Base-by-base conservation (phyloP, 441 rosid species). In the Isatis lusitanica region DNA sequence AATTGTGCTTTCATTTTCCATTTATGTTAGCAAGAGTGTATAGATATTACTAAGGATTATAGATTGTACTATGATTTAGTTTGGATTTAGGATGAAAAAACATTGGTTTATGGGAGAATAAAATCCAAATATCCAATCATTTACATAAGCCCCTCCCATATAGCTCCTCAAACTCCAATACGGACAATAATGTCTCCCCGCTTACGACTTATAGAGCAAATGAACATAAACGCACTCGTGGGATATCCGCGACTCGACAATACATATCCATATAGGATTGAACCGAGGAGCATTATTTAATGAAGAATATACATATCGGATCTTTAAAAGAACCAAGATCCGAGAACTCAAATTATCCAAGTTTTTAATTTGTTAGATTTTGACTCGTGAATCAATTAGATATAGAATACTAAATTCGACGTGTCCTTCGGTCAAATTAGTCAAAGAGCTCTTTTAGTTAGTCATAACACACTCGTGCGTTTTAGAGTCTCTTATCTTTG, bases 401-500 rank as follows among this genome's bases (percentile, higher is more conserved):
- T 17, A 46, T 53, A 61, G 5, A 67, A 35, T 56, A 56, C 9
- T 36, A 26, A 28, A 28, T 47, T 63, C 57, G 67, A 53, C 24
- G 48, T 70, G 79, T 64, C 61, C 0, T 5, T 46, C 1, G 67
- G 63, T 70, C 75, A 64, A 55, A 64, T n/a, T n/a, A 64, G 79
- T 70, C 75, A 63, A 57, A 70, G 75, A 75, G 55, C 4, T 63
- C 48, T 44, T 38, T 60, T 60, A 69, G 74, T 69, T 17, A 75
- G 36, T 44, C 46, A 56, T 44, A 70, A 76, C 10, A 59, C 79
- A 76, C 79, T 76, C 80, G 80, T 76, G 80, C 73, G 72, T 76
- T 75, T 76, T 40, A 18, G 21, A 56, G 51, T 57, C 55, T 76
- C 36, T 63, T 16, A 44, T 75, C 33, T 38, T 30, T 58, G 72